Conservation (phyloP, 257 asterid species). For the Nicotiana otophora region DNA sequence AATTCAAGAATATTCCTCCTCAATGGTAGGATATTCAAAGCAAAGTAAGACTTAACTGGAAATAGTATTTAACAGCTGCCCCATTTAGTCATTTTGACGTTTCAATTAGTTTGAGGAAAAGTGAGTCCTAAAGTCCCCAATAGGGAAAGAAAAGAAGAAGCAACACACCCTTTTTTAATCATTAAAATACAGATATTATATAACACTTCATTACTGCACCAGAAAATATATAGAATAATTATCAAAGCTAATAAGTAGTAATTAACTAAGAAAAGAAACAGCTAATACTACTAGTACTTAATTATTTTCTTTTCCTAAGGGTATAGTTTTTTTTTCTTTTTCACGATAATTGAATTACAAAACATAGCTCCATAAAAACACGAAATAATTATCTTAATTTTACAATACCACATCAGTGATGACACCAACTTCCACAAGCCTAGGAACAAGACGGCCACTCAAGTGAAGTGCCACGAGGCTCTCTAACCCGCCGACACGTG, state of each 20-base stretch:
- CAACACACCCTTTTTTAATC: neutral
- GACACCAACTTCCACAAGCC: constrained; percentile 81
- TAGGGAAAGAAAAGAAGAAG: neutral
- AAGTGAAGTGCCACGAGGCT: constrained; percentile 76
- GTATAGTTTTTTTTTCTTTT: neutral
- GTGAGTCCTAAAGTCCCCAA: neutral
- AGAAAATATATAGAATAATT: neutral
- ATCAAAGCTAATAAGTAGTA: neutral
- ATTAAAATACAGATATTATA: neutral
- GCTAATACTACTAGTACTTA: neutral
- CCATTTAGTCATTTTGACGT: neutral
- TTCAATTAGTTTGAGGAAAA: neutral
- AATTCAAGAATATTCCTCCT: constrained; percentile 47
- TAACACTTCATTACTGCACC: neutral
- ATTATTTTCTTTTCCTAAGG: neutral
- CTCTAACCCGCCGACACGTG: constrained; percentile 80
- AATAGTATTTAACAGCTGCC: neutral
- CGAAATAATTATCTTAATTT: constrained; percentile 8
- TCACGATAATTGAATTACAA: constrained; percentile 2
- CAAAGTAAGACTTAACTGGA: neutral
- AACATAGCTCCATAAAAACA: constrained; percentile 2
- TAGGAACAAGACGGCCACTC: constrained; percentile 80
- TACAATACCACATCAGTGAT: constrained; percentile 38
- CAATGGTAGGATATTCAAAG: constrained; percentile 37
- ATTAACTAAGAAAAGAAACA: neutral